Base-by-base conservation (phyloP, 176 grass and related monocot species). In the Zoysia pacifica region DNA sequence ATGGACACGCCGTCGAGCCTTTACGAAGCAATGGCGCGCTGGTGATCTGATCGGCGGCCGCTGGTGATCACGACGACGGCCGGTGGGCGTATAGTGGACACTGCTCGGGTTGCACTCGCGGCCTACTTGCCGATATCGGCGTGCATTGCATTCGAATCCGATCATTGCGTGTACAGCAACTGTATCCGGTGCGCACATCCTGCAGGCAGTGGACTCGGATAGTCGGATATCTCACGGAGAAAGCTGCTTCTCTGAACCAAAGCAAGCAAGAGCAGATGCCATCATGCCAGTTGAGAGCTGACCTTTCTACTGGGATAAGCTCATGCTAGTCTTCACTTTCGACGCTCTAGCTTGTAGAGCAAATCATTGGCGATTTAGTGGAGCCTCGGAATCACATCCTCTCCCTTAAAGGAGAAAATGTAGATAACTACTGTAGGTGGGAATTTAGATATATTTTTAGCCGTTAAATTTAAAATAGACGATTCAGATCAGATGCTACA, bases 261-360 rank as follows among this genome's bases (percentile, higher is more conserved):
- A 77, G 18, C 41, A 66, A 42, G n/a, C 18, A 59, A 4, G 10
- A 69, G 28, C n/a, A 7, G 60, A 77, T 36, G 70, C 45, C 7
- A 12, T 79, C 75, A 77, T 36, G 70, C 45, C 7, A 12, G 83
- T 83, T 84, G 81, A 87, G 28, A 28, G 28, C 28, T 28, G 28
- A 28, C 28, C 89, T 77, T 86, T 35, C 46, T 20, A 12, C 51
- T n/a, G 42, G 66, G 82, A 60, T 75, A 79, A 36, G 28, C 41
- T 44, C 73, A 11, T 47, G 41, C 9, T 73, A 72, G 61, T 20
- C 74, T 63, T 76, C 84, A 58, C 61, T 37, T 43, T 83, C 74
- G 65, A 55, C 53, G 53, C 36, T 28, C 28, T 50, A 67, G 13
- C 47, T 49, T 37, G 48, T 56, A 43, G 44, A 47, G 47, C 55